These are phyloP conservation scores for Aspergillus eucalypticola DNA, from an alignment of 2,329 filamentous ascomycete genomes.

Conservation along the genomic window DNA sequence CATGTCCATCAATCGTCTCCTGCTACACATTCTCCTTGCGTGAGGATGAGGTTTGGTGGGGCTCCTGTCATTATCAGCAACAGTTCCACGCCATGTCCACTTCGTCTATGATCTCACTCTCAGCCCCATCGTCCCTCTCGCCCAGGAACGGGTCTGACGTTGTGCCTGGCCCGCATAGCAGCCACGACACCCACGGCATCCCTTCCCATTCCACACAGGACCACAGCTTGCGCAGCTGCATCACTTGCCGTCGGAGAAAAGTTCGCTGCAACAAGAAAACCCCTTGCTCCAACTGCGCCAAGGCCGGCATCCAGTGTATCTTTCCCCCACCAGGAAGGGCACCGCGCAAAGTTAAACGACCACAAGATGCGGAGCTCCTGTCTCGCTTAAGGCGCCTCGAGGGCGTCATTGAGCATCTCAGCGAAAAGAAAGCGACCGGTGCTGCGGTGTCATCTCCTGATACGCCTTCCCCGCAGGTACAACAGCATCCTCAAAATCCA, in stretches of 20 bases:
- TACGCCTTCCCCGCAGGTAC: constrained; percentile 11
- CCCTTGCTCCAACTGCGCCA: constrained; percentile 51
- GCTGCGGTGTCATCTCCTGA: constrained; percentile 1
- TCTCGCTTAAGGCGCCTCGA: constrained; percentile 60
- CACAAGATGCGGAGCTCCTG: constrained; percentile 60
- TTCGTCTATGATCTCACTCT: constrained; percentile 7
- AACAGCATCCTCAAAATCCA: constrained; percentile 9
- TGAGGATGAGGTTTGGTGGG: constrained; percentile 17
- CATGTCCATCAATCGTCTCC: neutral
- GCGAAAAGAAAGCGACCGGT: constrained; percentile 44
- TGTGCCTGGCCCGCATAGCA: constrained; percentile 7
- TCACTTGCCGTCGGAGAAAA: constrained; percentile 50
- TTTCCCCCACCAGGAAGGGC: constrained; percentile 63
- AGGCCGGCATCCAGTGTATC: constrained; percentile 59
- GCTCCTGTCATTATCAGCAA: neutral
- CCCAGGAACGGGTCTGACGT: constrained; percentile 3
- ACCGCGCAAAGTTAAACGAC: constrained; percentile 59
- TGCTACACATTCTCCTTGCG: neutral
- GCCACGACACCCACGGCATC: neutral
- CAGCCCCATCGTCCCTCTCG: constrained; percentile 5
- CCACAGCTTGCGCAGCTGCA: constrained; percentile 44
- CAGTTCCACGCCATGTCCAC: constrained; percentile 18
- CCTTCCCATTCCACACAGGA: constrained; percentile 15
- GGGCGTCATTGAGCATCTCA: constrained; percentile 61
- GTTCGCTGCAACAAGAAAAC: constrained; percentile 52